Evolutionary conservation across 495 filamentous ascomycete species (phyloP), one percentile per base, ranked within the genome.

Genomic region (Penicillium egyptiacum): DNA sequence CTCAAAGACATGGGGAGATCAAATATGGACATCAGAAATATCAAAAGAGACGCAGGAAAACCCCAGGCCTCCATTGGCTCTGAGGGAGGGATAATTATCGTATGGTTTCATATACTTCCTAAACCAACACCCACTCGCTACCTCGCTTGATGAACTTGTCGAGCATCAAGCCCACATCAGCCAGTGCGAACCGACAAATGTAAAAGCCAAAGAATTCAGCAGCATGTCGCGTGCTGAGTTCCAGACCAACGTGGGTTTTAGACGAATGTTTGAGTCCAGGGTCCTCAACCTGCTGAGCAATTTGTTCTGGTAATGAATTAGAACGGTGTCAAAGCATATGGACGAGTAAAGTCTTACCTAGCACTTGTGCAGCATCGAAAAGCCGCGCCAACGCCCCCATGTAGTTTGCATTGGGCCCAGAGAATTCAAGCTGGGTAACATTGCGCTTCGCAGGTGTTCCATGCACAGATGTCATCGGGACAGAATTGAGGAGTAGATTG

Each of bases 131-230:
- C 93, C 92, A 98, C 75, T 98, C 93, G 62, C 85, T 95, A 33
- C 93, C 91, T 57, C 93, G 83, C 79, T 98, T 98, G 68, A 98
- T 86, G 66, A 93, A 98, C 71, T 98, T 98, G 71, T 98, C 94
- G 66, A 98, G 79, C 77, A 98, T 82, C 69, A 96, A 66, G 40
- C 85, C 80, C 57, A 98, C 75, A 72, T 98, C 94, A 8, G 87
- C 79, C 45, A 98, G 72, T 28, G 91, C 91, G 68, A 98, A 98
- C 16, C 95, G 89, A 71, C 93, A 97, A 17, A 98, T 80, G 68
- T 91, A 98, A 72, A 98, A 96, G 28, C 87, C 92, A 70, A 98
- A 98, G 75, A 98, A 98, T 66, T 98, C 94, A 30, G 95, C 90
- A 10, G 94, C 95, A 73, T 97, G 93, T 19, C 92, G 84, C 28